These are phyloP conservation scores for Cinnamomum chago DNA, from an alignment of 164 flowering plant genomes.

Conservation along the genomic window DNA sequence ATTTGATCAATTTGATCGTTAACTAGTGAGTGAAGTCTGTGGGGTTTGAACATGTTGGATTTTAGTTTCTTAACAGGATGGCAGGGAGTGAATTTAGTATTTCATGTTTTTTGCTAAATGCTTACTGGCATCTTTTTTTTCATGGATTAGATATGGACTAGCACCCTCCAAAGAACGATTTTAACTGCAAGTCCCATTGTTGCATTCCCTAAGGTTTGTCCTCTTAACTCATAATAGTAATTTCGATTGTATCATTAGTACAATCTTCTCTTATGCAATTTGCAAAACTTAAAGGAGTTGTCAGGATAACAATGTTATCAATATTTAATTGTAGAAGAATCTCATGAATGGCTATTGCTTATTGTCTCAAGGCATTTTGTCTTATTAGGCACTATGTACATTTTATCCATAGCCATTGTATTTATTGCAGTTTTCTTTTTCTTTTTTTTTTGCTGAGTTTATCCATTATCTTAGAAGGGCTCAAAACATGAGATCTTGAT, in stretches of 20 bases:
- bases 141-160: conserved; percentile 85
- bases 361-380: neutral
- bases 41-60: neutral
- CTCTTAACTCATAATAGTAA: neutral
- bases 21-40: no score
- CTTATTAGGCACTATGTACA: neutral
- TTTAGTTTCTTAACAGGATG: neutral
- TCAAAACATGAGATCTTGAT: neutral
- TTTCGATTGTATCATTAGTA: conserved; percentile 1
- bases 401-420: neutral
- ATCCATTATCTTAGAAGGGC: neutral
- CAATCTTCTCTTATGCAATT: neutral
- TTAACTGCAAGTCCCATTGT: conserved; percentile 84
- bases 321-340: neutral
- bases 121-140: neutral
- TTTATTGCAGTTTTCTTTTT: neutral
- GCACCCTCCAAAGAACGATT: conserved; percentile 93
- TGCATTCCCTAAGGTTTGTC: conserved; percentile 91
- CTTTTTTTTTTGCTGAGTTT: no score
- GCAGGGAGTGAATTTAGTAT: neutral
- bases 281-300: neutral
- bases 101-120: neutral
- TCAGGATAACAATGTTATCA: neutral
- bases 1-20: no score
- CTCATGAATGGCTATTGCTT: neutral